These are phyloP conservation scores for Nakaseomyces glabratus DNA, from an alignment of 1,139 yeast species.

Conservation along the genomic window DNA sequence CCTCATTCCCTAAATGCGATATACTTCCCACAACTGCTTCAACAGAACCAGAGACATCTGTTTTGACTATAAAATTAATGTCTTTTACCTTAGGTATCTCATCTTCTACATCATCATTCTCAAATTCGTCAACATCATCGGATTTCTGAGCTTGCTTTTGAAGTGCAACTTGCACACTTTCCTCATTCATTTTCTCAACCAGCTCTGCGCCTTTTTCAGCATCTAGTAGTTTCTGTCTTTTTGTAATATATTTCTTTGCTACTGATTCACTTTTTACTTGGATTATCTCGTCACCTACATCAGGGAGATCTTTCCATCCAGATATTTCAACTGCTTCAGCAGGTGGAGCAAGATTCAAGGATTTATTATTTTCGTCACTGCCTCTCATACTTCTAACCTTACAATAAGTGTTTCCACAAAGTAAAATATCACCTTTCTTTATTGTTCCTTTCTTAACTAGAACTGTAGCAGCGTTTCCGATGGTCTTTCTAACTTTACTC, in stretches of 20 bases:
- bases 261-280: constrained; percentile 65
- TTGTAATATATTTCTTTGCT: constrained; percentile 68
- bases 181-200: constrained; percentile 61
- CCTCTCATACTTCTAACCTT: constrained; percentile 66
- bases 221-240: constrained; percentile 49
- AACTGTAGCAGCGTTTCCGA: constrained; percentile 82
- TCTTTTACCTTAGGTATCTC: constrained; percentile 27
- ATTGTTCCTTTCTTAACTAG: constrained; percentile 73
- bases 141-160: constrained; percentile 27
- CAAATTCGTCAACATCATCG: constrained; percentile 40
- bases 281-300: constrained; percentile 78
- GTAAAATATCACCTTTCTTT: constrained; percentile 58
- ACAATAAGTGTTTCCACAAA: constrained; percentile 82
- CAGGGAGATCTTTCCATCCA: constrained; percentile 94
- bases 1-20: constrained; percentile 74
- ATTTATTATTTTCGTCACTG: constrained; percentile 57
- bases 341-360: constrained; percentile 58
- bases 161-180: constrained; percentile 33
- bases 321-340: constrained; percentile 85
- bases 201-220: constrained; percentile 55
- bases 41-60: constrained; percentile 74
- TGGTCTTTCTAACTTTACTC: constrained; percentile 70
- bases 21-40: constrained; percentile 70
- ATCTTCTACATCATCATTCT: constrained; percentile 22
- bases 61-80: constrained; percentile 64